phyloP scores from a whole-genome alignment of 2,329 filamentous ascomycete species.

The Chrysoporthe deuterocubensis region DNA sequence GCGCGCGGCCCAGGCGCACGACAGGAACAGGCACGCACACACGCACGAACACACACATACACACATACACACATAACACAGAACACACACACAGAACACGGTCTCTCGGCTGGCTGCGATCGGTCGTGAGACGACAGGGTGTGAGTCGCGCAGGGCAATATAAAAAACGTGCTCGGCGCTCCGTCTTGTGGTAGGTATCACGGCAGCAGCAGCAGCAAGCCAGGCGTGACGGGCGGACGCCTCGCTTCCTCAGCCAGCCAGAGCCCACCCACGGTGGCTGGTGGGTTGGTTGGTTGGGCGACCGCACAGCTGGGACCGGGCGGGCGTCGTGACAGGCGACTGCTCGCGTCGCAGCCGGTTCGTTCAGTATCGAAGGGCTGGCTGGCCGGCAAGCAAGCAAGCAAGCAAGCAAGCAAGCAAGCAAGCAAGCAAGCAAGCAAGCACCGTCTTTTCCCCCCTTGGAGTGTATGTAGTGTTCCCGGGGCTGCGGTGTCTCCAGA shows the following conservation, averaged over 20 bases:
- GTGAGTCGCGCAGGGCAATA: slow-evolving; percentile 25
- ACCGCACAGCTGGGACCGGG: not conserved
- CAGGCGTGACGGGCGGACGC: not conserved
- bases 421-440: too few species aligned
- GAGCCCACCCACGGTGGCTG: not conserved
- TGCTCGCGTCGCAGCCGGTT: not conserved
- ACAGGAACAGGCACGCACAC: not conserved
- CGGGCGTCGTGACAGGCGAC: slow-evolving; percentile 11
- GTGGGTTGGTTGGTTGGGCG: not conserved
- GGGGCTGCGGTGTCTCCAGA: too few species aligned
- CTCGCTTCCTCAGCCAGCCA: slow-evolving; percentile 2
- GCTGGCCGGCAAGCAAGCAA: too few species aligned
- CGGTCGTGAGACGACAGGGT: not conserved
- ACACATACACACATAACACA: too few species aligned
- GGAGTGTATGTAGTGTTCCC: too few species aligned
- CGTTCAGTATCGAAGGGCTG: not conserved
- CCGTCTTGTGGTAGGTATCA: slow-evolving; percentile 22
- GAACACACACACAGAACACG: not conserved
- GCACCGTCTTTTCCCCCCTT: too few species aligned
- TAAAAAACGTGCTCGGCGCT: slow-evolving; percentile 27
- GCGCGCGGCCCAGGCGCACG: slow-evolving; percentile 10
- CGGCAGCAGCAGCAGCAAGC: not conserved
- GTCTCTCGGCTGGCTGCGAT: not conserved
- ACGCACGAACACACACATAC: too few species aligned
- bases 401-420: too few species aligned